These are phyloP conservation scores for Phytomonas serpens DNA, from an alignment of 208 protist species.

Conservation along the genomic window DNA sequence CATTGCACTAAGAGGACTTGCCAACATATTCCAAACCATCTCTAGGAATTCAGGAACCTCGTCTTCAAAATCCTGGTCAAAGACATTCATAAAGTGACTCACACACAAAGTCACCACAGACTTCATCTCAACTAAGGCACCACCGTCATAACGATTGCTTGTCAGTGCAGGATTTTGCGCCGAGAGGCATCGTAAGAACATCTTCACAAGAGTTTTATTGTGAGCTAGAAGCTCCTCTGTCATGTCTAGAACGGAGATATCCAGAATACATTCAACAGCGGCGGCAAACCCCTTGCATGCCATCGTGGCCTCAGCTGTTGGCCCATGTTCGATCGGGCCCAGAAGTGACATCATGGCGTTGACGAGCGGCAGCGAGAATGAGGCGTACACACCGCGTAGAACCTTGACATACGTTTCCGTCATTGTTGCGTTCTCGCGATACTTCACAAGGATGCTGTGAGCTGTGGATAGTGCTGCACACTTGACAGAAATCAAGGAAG, in stretches of 20 bases:
- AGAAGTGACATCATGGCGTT: slow-evolving; percentile 20
- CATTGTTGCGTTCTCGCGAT: slow-evolving; percentile 50
- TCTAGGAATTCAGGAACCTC: slow-evolving; percentile 81
- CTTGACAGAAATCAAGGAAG: slow-evolving; percentile 18
- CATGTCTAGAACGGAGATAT: slow-evolving; percentile 89
- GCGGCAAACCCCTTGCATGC: slow-evolving; percentile 40
- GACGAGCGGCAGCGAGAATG: slow-evolving; percentile 27
- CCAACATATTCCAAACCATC: slow-evolving; percentile 83
- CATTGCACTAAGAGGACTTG: slow-evolving; percentile 29
- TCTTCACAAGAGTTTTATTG: slow-evolving; percentile 54
- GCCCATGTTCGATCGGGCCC: slow-evolving; percentile 10
- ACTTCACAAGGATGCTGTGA: slow-evolving; percentile 89
- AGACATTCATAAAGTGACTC: slow-evolving; percentile 87
- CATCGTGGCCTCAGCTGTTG: slow-evolving; percentile 14
- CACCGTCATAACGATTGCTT: slow-evolving; percentile 9
- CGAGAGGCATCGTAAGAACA: slow-evolving; percentile 48
- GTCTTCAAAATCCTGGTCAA: slow-evolving; percentile 92
- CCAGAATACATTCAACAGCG: slow-evolving; percentile 68
- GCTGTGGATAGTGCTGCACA: slow-evolving; percentile 72
- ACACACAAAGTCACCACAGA: slow-evolving; percentile 79
- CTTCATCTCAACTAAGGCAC: slow-evolving; percentile 68
- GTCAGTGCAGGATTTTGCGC: slow-evolving; percentile 27
- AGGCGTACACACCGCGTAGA: slow-evolving; percentile 55
- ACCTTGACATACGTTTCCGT: slow-evolving; percentile 49
- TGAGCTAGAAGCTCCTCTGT: slow-evolving; percentile 92